Percentiles rank a stretch among this genome's conserved stretches.
phyloP scores from a whole-genome alignment of 257 asterid species.

The Solanum sitiens region DNA sequence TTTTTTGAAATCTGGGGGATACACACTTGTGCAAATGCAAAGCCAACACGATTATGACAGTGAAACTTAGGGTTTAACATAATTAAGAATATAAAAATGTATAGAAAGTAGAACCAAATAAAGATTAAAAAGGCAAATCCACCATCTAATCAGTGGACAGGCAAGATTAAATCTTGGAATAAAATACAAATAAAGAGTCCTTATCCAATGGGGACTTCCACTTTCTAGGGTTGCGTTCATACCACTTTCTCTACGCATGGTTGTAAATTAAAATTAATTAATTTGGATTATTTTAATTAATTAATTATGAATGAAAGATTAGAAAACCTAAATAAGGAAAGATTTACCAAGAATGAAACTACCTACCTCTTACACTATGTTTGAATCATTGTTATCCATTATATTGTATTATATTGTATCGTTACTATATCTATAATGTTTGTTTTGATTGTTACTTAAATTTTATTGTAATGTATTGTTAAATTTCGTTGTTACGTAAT shows the following conservation, averaged over 20 bases:
- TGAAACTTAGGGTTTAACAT: constrained; percentile 1
- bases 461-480: too few relatives aligned
- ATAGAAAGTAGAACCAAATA: not conserved
- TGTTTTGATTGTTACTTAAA: too few relatives aligned
- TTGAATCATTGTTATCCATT: too few relatives aligned
- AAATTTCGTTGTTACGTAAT: too few relatives aligned
- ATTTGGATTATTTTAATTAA: not conserved
- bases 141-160: constrained; percentile 30
- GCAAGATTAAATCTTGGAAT: constrained; percentile 7
- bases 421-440: too few relatives aligned
- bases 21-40: constrained; percentile 6
- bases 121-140: constrained; percentile 15
- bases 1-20: not conserved
- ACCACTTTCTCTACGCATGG: constrained; percentile 3
- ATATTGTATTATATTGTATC: too few relatives aligned
- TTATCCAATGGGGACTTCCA: constrained; percentile 21
- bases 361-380: not conserved
- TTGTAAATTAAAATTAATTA: not conserved
- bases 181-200: not conserved
- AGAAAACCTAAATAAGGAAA: not conserved
- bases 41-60: constrained; percentile 20
- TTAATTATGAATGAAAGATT: not conserved
- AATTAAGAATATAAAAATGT: not conserved
- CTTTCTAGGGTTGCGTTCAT: constrained; percentile 22
- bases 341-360: not conserved